A percentile compares a stretch with the other conserved stretches of the same genome.
Conservation (phyloP, 2,329 filamentous ascomycete genomes). For the Clarireedia monteithiana region DNA sequence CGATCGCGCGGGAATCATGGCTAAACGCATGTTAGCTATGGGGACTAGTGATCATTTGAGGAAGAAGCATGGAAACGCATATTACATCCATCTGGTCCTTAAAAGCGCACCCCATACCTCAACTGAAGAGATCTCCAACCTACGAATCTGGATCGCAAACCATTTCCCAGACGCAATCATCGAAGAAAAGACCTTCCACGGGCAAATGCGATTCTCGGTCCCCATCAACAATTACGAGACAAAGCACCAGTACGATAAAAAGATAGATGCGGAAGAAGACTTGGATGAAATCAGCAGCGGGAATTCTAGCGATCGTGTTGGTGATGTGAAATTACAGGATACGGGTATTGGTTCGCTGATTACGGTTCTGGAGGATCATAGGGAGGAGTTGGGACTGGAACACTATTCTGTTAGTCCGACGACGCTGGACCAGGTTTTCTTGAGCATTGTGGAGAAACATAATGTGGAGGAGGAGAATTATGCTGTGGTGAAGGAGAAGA, state of each 20-base stretch:
- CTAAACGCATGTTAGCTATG: conserved; percentile 75
- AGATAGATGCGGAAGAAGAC: neutral
- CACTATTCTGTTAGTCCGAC: conserved; percentile 85
- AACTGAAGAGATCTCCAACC: conserved; percentile 56
- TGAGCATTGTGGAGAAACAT: conserved; percentile 75
- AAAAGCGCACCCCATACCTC: conserved; percentile 65
- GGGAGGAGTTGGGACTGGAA: conserved; percentile 61
- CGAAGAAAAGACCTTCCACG: conserved; percentile 71
- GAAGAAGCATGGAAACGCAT: conserved; percentile 65
- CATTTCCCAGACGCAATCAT: conserved; percentile 58
- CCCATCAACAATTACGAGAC: conserved; percentile 37
- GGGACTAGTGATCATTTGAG: conserved; percentile 69
- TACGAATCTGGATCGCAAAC: conserved; percentile 57
- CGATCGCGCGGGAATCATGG: conserved; percentile 76
- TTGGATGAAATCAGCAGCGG: conserved; percentile 20
- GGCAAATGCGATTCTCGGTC: conserved; percentile 79
- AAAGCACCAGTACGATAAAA: no score
- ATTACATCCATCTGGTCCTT: conserved; percentile 77
- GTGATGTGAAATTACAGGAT: conserved; percentile 2
- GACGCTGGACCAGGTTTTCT: conserved; percentile 84
- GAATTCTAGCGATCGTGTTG: conserved; percentile 2
- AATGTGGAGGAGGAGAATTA: conserved; percentile 69
- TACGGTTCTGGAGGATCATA: conserved; percentile 63
- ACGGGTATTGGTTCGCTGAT: conserved; percentile 57
- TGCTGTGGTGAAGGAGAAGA: conserved; percentile 17